Base-by-base conservation (phyloP, 1,284 basidiomycete genomes). In the Cutaneotrichosporon curvatum region DNA sequence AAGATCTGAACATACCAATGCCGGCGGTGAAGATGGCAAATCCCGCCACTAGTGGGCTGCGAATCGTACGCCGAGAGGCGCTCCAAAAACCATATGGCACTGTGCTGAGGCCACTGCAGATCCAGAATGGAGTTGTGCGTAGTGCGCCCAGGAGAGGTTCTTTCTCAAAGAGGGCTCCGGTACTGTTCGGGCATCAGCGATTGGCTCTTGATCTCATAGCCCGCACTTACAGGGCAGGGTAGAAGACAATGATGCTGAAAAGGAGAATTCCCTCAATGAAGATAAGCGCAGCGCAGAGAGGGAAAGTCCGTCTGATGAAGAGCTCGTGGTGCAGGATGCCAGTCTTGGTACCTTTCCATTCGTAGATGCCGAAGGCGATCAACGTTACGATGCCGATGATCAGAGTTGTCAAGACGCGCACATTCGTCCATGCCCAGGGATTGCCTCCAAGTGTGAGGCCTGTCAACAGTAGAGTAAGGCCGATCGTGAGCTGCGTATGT, bases 301-400 rank as follows among this genome's bases (percentile, higher is more conserved):
- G 22, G 33, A 57, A 54, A 4, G 47, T 55, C 4, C 50, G 50
- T 2, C 31, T 30, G 9, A 33, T 7, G 43, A 57, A 57, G 3
- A 57, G 49, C 21, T 55, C 47, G 32, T 57, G 56, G 43, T 55
- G 41, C n/a, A 51, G 34, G 18, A 51, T 41, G 2, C 50, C 50
- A 2, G 23, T 44, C n/a, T 32, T 34, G 15, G 45, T 51, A 1
- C 50, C 50, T 16, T 44, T 44, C 50, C 45, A 47, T 23, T 51
- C 45, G 38, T 41, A 51, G 4, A 51, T 11, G 2, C 34, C 33
- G 10, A 47, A 51, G 15, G 8, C 35, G 22, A 41, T 35, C 3
- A 51, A 22, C 14, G 30, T n/a, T 2, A 25, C 45, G 4, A 51
- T 20, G 9, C 50, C 50, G 19, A 37, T 25, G 6, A 51, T 28